phyloP scores from a whole-genome alignment of 257 asterid species.

The Nemophila menziesii region DNA sequence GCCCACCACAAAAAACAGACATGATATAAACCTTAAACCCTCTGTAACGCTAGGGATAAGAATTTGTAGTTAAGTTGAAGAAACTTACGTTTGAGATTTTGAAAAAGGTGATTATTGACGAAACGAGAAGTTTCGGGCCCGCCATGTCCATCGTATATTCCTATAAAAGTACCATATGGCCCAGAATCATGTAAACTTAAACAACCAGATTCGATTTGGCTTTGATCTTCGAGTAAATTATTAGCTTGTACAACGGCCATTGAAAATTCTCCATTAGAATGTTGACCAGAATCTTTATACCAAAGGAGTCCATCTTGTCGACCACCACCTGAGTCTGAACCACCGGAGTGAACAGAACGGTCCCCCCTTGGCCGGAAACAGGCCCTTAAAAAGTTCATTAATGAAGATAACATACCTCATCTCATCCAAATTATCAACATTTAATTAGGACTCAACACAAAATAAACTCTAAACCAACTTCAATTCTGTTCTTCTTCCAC shows the following conservation, averaged over 20 bases:
- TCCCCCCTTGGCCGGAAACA: slow-evolving; percentile 51
- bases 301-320: slow-evolving; percentile 60
- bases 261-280: slow-evolving; percentile 57
- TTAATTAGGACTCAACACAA: slow-evolving; percentile 17
- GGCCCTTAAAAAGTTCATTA: slow-evolving; percentile 52
- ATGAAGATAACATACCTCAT: slow-evolving; percentile 64
- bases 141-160: slow-evolving; percentile 71
- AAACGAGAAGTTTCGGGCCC: slow-evolving; percentile 64
- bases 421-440: slow-evolving; percentile 53
- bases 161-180: slow-evolving; percentile 60
- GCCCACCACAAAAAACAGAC: slow-evolving; percentile 2
- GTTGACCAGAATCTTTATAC: slow-evolving; percentile 66
- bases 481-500: slow-evolving; percentile 4
- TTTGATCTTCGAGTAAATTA: slow-evolving; percentile 61
- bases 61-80: slow-evolving; percentile 1
- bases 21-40: not conserved
- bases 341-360: slow-evolving; percentile 30
- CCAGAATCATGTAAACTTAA: slow-evolving; percentile 48
- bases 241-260: slow-evolving; percentile 83
- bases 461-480: slow-evolving; percentile 2
- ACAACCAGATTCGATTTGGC: slow-evolving; percentile 59
- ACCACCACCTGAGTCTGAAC: slow-evolving; percentile 48
- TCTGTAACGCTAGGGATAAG: not conserved
- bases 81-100: slow-evolving; percentile 56
- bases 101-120: slow-evolving; percentile 50